Base-by-base conservation (phyloP, 371 early-diverging fungal genomes). In the Mucor indicus region DNA sequence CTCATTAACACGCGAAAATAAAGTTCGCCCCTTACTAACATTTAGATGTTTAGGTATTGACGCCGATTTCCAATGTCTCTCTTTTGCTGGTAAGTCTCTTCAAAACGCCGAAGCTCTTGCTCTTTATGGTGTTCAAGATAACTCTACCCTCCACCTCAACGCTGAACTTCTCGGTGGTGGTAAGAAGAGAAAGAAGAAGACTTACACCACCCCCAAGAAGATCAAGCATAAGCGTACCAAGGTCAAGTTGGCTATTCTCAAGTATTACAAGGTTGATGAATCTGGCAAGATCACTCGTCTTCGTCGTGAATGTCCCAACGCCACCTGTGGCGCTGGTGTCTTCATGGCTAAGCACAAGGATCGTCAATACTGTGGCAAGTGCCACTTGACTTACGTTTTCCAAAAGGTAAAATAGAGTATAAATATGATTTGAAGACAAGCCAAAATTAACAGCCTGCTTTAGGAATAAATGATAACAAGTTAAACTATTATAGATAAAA, bases 201-300 rank as follows among this genome's bases (percentile, higher is more conserved):
- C 83, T 58, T 95, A 96, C 87, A 96, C 95, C 64, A 96, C 96
- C 60, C 95, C 96, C 78, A 95, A 96, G 92, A 95, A 95, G 89
- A 91, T 92, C 75, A 88, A 92, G 81, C 95, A 96, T 87, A 93
- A 93, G 90, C 80, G 87, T 72, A 92, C 87, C 85, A 95, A 95
- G 87, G 93, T 94, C 75, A 95, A 94, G 82, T 75, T 95, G 72
- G 88, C 95, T 37, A 85, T 96, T 62, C 84, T 95, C 71, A 90
- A 95, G 84, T 89, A 84, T 87, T 94, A 95, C 89, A 87, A 93
- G 88, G 93, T 95, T 54, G 95, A 93, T 60, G 90, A 87, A 61
- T 80, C 85, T 67, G 91, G 92, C 61, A 94, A 95, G 85, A 88
- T 97, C 65, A 92, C 91, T 56, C 93, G 98, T 75, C 92, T 95